Conservation (phyloP, 129 eudicot genomes). For the Lactuca saligna region DNA sequence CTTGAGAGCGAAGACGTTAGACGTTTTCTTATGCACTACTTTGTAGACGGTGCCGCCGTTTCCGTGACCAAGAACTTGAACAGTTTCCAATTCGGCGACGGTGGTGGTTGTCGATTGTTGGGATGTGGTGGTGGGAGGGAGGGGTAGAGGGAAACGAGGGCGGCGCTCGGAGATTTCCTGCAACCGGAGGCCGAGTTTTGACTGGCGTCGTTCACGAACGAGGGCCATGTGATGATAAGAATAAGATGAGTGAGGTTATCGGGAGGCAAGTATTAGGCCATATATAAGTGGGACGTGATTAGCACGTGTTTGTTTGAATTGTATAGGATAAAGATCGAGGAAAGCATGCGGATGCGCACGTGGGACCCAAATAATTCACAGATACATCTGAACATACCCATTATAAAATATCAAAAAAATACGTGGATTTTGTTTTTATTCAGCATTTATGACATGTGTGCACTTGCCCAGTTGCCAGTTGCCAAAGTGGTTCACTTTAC, state of each 20-base stretch:
- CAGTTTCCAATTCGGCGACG: constrained; percentile 46
- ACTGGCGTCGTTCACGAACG: constrained; percentile 75
- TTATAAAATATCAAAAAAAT: background rate
- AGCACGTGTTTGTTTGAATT: constrained; percentile 27
- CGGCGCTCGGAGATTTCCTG: constrained; percentile 53
- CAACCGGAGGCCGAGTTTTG: constrained; percentile 65
- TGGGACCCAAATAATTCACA: constrained; percentile 22
- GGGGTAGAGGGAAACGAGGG: constrained; percentile 52
- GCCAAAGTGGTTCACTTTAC: constrained; percentile 10
- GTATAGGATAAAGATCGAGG: constrained; percentile 21
- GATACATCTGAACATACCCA: constrained; percentile 28
- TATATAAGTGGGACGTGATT: constrained; percentile 24
- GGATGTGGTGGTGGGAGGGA: constrained; percentile 31
- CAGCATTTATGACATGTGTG: constrained; percentile 29
- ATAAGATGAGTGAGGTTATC: constrained; percentile 2
- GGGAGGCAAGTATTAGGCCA: background rate
- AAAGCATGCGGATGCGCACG: constrained; percentile 26
- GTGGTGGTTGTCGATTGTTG: constrained; percentile 19
- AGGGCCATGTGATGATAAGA: constrained; percentile 51
- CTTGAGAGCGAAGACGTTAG: constrained; percentile 55
- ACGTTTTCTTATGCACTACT: constrained; percentile 54
- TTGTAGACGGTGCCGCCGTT: constrained; percentile 96
- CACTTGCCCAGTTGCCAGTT: constrained; percentile 14
- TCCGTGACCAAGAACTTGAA: constrained; percentile 75
- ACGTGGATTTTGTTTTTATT: constrained; percentile 21